These are phyloP conservation scores for Diaporthe vexans DNA, from an alignment of 2,329 filamentous ascomycete genomes.

Conservation along the genomic window DNA sequence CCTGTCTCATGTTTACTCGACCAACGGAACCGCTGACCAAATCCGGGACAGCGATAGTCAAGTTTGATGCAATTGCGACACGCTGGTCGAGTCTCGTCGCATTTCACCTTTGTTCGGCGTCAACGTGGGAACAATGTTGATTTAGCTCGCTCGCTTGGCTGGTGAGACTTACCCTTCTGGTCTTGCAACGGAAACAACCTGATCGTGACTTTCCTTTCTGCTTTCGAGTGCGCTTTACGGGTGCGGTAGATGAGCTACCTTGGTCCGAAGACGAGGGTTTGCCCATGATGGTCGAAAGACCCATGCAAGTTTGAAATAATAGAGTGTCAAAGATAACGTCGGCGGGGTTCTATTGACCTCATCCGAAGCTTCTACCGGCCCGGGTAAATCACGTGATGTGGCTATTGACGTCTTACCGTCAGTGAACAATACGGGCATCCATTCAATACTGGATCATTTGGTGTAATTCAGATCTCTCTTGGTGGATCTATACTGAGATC, in stretches of 20 bases:
- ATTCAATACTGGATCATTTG: not conserved
- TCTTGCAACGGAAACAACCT: constrained; percentile 3
- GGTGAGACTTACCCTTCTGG: not conserved
- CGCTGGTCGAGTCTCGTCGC: constrained; percentile 49
- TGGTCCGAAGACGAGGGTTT: not conserved
- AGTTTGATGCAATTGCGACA: constrained; percentile 50
- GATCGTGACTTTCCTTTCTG: constrained; percentile 13
- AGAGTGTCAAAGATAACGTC: not conserved
- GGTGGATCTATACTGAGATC: no score
- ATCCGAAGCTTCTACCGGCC: not conserved
- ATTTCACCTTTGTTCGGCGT: constrained; percentile 47
- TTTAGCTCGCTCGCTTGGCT: not conserved
- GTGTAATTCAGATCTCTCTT: no score
- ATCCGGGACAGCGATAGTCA: constrained; percentile 50
- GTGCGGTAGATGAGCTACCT: not conserved
- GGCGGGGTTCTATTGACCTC: not conserved
- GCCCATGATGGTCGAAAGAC: not conserved
- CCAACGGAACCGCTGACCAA: constrained; percentile 54
- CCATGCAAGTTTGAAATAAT: not conserved
- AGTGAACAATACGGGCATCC: not conserved
- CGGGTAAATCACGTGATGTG: not conserved
- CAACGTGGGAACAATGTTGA: not conserved
- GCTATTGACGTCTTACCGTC: not conserved
- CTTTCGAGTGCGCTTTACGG: not conserved
- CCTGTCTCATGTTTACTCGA: constrained; percentile 43